Evolutionary conservation across 345 rosid genomes (phyloP).

Genomic region (Pistacia atlantica): DNA sequence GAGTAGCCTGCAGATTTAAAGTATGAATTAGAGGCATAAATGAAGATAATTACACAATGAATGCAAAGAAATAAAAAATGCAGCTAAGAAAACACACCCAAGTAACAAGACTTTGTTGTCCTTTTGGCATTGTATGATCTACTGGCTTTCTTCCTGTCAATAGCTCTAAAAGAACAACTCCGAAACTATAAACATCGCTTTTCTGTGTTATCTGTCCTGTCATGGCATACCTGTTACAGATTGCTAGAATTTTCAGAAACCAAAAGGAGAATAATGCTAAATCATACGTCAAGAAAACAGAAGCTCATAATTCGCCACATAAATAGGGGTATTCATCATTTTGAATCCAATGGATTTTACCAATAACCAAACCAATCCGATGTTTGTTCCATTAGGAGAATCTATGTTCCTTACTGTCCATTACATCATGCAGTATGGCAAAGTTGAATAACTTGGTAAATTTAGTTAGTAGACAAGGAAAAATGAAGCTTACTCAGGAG

Average conservation of each 20-base stretch:
- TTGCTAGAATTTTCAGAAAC: background rate
- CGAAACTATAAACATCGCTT: conserved; percentile 97
- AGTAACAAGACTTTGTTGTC: conserved; percentile 97
- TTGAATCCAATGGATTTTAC: too few relatives aligned
- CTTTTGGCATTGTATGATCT: conserved; percentile 99
- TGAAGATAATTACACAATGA: too few relatives aligned
- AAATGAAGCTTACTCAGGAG: conserved; percentile 73
- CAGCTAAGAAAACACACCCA: conserved; percentile 57
- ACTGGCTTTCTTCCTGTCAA: conserved; percentile 98
- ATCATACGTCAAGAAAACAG: too few relatives aligned
- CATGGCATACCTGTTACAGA: conserved; percentile 86
- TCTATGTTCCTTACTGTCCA: too few relatives aligned
- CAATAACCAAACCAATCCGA: too few relatives aligned
- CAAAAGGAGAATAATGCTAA: background rate
- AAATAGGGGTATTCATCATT: too few relatives aligned
- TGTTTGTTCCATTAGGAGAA: too few relatives aligned
- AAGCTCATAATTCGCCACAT: too few relatives aligned
- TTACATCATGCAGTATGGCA: too few relatives aligned
- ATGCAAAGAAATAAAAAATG: background rate
- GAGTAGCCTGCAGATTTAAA: conserved; percentile 75
- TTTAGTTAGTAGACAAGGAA: background rate
- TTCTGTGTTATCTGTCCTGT: conserved; percentile 97
- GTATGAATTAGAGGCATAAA: background rate
- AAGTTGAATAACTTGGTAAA: too few relatives aligned
- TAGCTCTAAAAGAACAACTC: conserved; percentile 96